Conservation (phyloP, 768 basidiomycete species). For the Mycena epipterygia region DNA sequence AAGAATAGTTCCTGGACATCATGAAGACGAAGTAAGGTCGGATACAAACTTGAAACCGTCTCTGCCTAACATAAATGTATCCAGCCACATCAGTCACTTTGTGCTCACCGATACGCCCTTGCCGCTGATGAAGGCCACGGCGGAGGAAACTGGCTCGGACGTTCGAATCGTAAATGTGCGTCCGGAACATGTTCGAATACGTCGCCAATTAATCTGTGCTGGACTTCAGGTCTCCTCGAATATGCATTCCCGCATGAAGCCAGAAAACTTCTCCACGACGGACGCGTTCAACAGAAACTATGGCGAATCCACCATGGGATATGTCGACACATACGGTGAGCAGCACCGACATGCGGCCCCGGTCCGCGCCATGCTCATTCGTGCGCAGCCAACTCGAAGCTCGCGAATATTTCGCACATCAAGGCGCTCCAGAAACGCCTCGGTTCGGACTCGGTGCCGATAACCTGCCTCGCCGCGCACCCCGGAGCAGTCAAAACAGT, state of each 20-base stretch:
- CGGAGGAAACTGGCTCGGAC: conserved; percentile 56
- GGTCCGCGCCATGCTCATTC: background rate
- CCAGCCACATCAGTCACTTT: conserved; percentile 63
- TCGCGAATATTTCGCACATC: conserved; percentile 44
- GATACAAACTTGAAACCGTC: background rate
- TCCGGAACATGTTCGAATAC: no score
- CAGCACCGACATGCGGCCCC: background rate
- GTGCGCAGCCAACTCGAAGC: conserved; percentile 35
- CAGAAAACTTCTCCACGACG: conserved; percentile 25
- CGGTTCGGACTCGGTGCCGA: conserved; percentile 39
- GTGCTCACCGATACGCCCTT: conserved; percentile 63
- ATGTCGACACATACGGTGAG: conserved; percentile 32
- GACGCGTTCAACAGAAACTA: conserved; percentile 35
- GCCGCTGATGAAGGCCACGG: conserved; percentile 61
- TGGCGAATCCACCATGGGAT: background rate
- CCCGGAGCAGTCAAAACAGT: conserved; percentile 49
- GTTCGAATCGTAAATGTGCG: conserved; percentile 67
- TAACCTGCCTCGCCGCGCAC: conserved; percentile 45
- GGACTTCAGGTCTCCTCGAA: conserved; percentile 30
- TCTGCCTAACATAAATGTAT: background rate
- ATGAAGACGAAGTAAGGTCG: conserved; percentile 40
- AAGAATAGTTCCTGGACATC: conserved; percentile 30
- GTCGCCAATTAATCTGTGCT: background rate
- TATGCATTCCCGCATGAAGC: conserved; percentile 18
- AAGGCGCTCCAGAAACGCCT: conserved; percentile 59